A percentile compares a stretch with the other conserved stretches of the same genome.
These are phyloP conservation scores for Plasmodium berghei DNA, from an alignment of 169 alveolate genomes.

Conservation along the genomic window DNA sequence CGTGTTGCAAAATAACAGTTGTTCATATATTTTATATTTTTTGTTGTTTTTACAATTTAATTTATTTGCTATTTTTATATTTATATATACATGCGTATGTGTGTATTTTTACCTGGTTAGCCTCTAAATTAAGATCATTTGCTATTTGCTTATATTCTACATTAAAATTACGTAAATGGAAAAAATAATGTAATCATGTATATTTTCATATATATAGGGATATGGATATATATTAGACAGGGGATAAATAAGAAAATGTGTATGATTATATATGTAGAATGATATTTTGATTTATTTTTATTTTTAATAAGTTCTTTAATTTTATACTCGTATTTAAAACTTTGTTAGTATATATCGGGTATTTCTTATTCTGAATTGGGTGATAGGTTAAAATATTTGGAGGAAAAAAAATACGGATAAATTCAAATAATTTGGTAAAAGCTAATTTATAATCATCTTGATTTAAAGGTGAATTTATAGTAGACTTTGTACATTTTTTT, in stretches of 20 bases:
- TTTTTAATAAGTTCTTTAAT: background rate
- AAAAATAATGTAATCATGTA: background rate
- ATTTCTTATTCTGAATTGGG: slow-evolving; percentile 34
- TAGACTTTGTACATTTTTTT: slow-evolving; percentile 68
- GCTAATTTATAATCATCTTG: slow-evolving; percentile 66
- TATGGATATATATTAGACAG: no score
- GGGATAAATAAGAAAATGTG: background rate
- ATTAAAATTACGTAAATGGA: background rate
- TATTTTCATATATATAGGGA: background rate
- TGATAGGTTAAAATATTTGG: slow-evolving; percentile 36
- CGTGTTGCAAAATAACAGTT: background rate
- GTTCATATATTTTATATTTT: background rate
- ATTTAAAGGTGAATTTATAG: slow-evolving; percentile 18
- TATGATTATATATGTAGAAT: background rate
- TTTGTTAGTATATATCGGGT: slow-evolving; percentile 32
- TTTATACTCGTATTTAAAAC: slow-evolving; percentile 32
- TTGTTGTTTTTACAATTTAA: background rate
- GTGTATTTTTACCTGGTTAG: background rate
- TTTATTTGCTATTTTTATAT: background rate
- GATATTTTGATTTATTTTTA: background rate
- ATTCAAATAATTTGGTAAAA: slow-evolving; percentile 65
- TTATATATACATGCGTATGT: background rate
- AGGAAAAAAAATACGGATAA: slow-evolving; percentile 72
- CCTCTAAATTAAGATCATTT: slow-evolving; percentile 52
- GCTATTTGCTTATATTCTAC: slow-evolving; percentile 37